Evolutionary conservation across 2,329 filamentous ascomycete species (phyloP).

Genomic region (Trichoderma atroviride): DNA sequence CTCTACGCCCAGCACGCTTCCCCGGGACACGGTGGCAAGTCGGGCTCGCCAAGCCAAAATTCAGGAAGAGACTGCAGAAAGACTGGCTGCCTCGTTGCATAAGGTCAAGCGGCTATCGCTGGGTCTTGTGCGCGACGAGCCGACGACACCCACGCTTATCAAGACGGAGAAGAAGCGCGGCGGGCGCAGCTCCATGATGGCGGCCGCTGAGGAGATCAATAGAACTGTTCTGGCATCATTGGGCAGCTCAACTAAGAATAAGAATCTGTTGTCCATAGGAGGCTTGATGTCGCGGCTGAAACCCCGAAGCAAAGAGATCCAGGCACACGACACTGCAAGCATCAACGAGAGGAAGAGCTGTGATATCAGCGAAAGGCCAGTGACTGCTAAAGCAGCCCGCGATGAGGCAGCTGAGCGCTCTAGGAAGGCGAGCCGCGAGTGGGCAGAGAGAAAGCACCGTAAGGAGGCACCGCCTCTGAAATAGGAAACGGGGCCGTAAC

Average conservation of each 20-base stretch:
- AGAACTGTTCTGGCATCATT: slow-evolving; percentile 52
- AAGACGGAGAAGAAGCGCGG: slow-evolving; percentile 34
- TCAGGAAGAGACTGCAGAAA: slow-evolving; percentile 35
- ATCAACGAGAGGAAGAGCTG: slow-evolving; percentile 52
- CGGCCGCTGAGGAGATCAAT: slow-evolving; percentile 35
- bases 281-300: slow-evolving; percentile 55
- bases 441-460: slow-evolving; percentile 61
- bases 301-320: slow-evolving; percentile 57
- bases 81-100: slow-evolving; percentile 26
- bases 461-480: slow-evolving; percentile 38
- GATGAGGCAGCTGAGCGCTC: slow-evolving; percentile 65
- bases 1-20: slow-evolving; percentile 45
- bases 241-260: slow-evolving; percentile 48
- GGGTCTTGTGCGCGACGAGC: slow-evolving; percentile 23
- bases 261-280: slow-evolving; percentile 53
- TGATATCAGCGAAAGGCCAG: slow-evolving; percentile 58
- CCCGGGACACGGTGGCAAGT: slow-evolving; percentile 62
- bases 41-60: slow-evolving; percentile 55
- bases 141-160: slow-evolving; percentile 15
- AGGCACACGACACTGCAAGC: slow-evolving; percentile 53
- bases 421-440: slow-evolving; percentile 60
- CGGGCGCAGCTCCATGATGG: slow-evolving; percentile 35
- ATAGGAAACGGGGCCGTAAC: neutral
- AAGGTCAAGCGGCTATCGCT: slow-evolving; percentile 36
- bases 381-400: slow-evolving; percentile 56